Evolutionary conservation across 805 yeast species (phyloP).

Genomic region (Vanderwaltozyma verrucispora): DNA sequence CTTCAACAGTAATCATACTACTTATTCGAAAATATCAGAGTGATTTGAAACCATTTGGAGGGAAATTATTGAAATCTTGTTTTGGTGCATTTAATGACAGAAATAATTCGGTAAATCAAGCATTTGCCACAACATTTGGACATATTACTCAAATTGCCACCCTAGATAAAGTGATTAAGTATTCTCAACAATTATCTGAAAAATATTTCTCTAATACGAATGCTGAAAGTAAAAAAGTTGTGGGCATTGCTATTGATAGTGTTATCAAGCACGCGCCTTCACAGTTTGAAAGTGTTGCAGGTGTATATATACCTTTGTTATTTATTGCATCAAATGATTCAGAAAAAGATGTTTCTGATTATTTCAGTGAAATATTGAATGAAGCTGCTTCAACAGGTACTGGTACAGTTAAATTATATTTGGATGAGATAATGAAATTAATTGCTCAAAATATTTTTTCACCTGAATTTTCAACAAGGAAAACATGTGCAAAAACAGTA

Average conservation of each 20-base stretch:
- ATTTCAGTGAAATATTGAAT: constrained; percentile 61
- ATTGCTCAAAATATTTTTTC: constrained; percentile 43
- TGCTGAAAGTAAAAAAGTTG: constrained; percentile 36
- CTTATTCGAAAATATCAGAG: constrained; percentile 48
- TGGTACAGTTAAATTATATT: constrained; percentile 58
- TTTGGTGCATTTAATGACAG: constrained; percentile 52
- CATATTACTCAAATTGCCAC: constrained; percentile 58
- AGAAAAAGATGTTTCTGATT: constrained; percentile 33
- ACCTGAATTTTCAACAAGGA: constrained; percentile 52
- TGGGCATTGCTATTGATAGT: constrained; percentile 55
- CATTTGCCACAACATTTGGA: constrained; percentile 77
- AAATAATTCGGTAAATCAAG: constrained; percentile 59
- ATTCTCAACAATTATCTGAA: constrained; percentile 39
- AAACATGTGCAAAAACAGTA: constrained; percentile 58
- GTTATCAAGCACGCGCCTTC: constrained; percentile 62
- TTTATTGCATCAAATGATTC: constrained; percentile 69
- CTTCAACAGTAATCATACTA: constrained; percentile 60
- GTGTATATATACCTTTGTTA: constrained; percentile 65
- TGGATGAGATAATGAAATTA: constrained; percentile 53
- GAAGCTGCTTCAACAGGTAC: constrained; percentile 68
- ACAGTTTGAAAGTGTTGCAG: constrained; percentile 48
- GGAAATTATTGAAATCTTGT: constrained; percentile 49
- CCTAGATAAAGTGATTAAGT: constrained; percentile 40
- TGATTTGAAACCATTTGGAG: constrained; percentile 42
- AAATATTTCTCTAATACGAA: constrained; percentile 48